phyloP scores from a whole-genome alignment of 2,329 filamentous ascomycete species.

The Penicillium corylophilum region DNA sequence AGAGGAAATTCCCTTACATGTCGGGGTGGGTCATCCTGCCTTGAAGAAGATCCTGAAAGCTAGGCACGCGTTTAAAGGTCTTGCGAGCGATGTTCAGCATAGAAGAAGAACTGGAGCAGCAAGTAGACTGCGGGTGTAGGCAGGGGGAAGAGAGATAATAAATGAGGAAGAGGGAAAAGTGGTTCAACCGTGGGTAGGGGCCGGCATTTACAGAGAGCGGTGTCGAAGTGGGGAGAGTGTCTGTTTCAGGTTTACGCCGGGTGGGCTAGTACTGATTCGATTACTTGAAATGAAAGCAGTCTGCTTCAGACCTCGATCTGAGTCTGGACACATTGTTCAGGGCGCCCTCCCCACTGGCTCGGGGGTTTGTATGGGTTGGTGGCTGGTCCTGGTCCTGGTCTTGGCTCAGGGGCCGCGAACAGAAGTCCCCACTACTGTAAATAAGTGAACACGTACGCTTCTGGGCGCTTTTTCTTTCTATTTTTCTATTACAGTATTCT shows the following conservation, averaged over 20 bases:
- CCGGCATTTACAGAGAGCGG: slow-evolving; percentile 23
- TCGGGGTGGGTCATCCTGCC: slow-evolving; percentile 48
- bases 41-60: slow-evolving; percentile 48
- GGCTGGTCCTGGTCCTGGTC: neutral
- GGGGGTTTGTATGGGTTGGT: neutral
- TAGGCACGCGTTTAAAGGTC: slow-evolving; percentile 45
- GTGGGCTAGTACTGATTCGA: neutral
- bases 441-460: slow-evolving; percentile 9
- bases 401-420: slow-evolving; percentile 4
- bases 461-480: neutral
- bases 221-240: slow-evolving; percentile 29
- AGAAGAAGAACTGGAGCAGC: slow-evolving; percentile 35
- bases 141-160: slow-evolving; percentile 20
- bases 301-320: neutral
- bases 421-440: neutral
- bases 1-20: slow-evolving; percentile 35
- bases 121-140: slow-evolving; percentile 27
- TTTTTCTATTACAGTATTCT: neutral
- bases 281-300: neutral
- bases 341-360: slow-evolving; percentile 6
- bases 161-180: slow-evolving; percentile 22
- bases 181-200: slow-evolving; percentile 25
- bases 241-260: slow-evolving; percentile 38
- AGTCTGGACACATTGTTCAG: slow-evolving; percentile 10
- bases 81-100: slow-evolving; percentile 46